Percentiles rank a stretch among this genome's conserved stretches.
phyloP scores from a whole-genome alignment of 768 basidiomycete species.

The Pleurotus citrinopileatus region DNA sequence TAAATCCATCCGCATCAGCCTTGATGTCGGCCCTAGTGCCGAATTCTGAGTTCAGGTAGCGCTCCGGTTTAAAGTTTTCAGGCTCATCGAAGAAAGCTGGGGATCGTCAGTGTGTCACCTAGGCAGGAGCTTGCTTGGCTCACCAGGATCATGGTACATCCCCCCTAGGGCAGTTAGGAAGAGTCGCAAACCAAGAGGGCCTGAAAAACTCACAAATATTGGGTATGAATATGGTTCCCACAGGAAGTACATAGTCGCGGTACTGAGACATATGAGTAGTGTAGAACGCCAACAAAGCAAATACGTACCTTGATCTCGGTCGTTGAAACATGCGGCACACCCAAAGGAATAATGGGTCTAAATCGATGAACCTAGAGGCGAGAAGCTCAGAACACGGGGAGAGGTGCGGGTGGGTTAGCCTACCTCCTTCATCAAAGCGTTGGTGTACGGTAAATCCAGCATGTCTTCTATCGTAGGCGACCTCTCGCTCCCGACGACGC shows the following conservation, averaged over 20 bases:
- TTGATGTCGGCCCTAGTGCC: conserved; percentile 14
- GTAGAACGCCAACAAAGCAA: background rate
- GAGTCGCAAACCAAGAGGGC: background rate
- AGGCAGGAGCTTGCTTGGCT: too few relatives aligned
- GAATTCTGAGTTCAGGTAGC: conserved; percentile 14
- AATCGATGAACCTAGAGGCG: conserved; percentile 16
- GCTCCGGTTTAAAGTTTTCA: conserved; percentile 13
- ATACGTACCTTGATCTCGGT: background rate
- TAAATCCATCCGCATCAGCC: conserved; percentile 12
- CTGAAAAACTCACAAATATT: background rate
- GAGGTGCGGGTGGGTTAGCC: background rate
- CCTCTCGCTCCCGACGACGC: conserved; percentile 18
- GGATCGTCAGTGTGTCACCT: background rate
- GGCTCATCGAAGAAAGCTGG: conserved; percentile 8
- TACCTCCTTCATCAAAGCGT: conserved; percentile 22
- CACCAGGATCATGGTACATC: background rate
- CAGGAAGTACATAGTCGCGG: background rate
- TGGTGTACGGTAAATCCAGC: conserved; percentile 21
- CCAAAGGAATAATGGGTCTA: conserved; percentile 17
- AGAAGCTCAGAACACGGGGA: background rate
- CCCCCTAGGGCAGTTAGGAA: background rate
- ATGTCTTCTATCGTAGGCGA: conserved; percentile 21
- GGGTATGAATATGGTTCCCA: background rate
- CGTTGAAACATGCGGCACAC: conserved; percentile 16
- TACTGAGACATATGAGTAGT: background rate